Conservation (phyloP, 106 monocot genomes). For the Phalaenopsis aphrodite region DNA sequence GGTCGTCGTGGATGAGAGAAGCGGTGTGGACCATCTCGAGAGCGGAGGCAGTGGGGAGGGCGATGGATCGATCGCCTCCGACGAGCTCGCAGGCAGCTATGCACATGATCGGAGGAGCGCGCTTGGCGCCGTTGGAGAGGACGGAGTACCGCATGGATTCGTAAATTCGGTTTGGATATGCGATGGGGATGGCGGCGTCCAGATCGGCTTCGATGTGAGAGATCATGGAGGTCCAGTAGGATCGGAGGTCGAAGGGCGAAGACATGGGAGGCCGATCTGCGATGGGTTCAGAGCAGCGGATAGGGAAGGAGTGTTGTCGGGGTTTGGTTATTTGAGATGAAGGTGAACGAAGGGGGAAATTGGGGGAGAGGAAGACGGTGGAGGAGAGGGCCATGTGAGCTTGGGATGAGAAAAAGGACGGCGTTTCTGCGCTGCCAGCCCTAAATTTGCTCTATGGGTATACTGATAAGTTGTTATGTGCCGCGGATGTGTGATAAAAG, state of each 20-base stretch:
- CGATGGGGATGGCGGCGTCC: slow-evolving; percentile 41
- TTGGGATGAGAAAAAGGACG: no score
- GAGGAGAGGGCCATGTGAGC: slow-evolving; percentile 5
- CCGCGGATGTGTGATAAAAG: no score
- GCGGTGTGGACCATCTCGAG: slow-evolving; percentile 89
- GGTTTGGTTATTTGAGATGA: neutral
- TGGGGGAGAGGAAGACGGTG: slow-evolving; percentile 12
- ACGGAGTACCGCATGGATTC: slow-evolving; percentile 75
- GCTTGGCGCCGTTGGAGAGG: slow-evolving; percentile 57
- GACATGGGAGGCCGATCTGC: neutral
- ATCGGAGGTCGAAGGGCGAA: slow-evolving; percentile 49
- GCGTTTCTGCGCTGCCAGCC: neutral
- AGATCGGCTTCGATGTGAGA: slow-evolving; percentile 49
- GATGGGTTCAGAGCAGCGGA: neutral
- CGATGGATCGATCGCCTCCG: slow-evolving; percentile 25
- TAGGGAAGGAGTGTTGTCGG: neutral
- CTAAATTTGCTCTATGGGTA: neutral
- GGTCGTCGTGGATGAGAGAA: slow-evolving; percentile 87
- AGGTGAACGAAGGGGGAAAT: neutral
- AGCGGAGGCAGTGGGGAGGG: slow-evolving; percentile 62
- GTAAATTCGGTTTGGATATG: slow-evolving; percentile 46
- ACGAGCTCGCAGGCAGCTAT: slow-evolving; percentile 70
- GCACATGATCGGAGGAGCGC: slow-evolving; percentile 62
- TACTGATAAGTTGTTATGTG: no score
- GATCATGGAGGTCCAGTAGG: slow-evolving; percentile 61